Evolutionary conservation across 495 filamentous ascomycete species (phyloP), one percentile per base, ranked within the genome.

Genomic region (Echria macrotheca): DNA sequence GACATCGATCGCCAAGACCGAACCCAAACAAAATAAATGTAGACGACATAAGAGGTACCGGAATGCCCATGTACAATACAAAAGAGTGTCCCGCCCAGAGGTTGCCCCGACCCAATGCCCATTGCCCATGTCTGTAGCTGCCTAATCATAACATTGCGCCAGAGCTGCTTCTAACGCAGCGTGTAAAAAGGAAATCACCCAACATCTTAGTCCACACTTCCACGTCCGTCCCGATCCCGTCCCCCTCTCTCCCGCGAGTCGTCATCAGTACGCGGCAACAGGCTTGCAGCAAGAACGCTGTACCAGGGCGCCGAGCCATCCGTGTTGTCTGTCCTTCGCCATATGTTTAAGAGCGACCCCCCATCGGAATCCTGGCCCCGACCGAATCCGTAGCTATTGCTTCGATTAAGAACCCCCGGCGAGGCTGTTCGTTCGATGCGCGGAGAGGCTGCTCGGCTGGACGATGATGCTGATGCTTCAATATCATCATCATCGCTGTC

Each of bases 401-500:
- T 6, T 41, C 24, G 15, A 49, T 18, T 10, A 40, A 44, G 24
- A 44, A 32, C 9, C 33, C 37, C 6, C 58, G 64, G 9, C 64
- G 64, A 40, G 62, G 64, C 42, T 69, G 64, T 15, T 62, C 49
- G 21, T 69, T 63, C 18, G 47, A 37, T 18, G 41, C 49, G 24
- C 44, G 17, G 33, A 49, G 48, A 36, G 39, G 60, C 8, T 38
- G 50, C 32, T 57, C 51, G 36, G 21, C 39, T 38, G 22, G 15
- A 18, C 12, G 50, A 38, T 2, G 54, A 49, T 4, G 37, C 50
- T 9, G 54, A 56, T 19, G 53, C 53, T 42, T 53, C 50, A 11
- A 33, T 54, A 18, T 74, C 69, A 14, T 75, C 69, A 19, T 76
- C 72, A 11, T 65, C 65, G 24, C 65, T 65, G 24, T 79, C 74